A percentile compares a stretch with the other conserved stretches of the same genome.
Conservation (phyloP, 73 alveolate species). For the Loxodes magnus region DNA sequence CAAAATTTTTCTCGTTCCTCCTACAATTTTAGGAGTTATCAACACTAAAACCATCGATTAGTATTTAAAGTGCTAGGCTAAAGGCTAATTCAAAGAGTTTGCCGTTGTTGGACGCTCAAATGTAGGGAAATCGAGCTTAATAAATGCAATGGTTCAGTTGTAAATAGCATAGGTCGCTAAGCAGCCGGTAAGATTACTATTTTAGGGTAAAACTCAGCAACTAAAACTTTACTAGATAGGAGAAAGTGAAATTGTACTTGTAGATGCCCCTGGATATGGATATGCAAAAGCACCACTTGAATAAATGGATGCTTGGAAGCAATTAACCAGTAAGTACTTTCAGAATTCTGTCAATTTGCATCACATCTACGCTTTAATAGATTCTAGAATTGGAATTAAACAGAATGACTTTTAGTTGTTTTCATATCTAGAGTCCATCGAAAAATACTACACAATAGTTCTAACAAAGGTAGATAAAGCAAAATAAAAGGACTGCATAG, state of each 20-base stretch:
- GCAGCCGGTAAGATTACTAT: conserved; percentile 20
- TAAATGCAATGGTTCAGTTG: not conserved
- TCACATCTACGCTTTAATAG: conserved; percentile 11
- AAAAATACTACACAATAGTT: conserved; percentile 20
- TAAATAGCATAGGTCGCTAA: no score
- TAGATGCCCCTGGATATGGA: conserved; percentile 66
- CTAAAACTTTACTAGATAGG: conserved; percentile 13
- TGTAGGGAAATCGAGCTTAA: conserved; percentile 6
- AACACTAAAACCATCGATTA: no score
- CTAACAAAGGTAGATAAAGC: conserved; percentile 44
- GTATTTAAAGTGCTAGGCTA: no score
- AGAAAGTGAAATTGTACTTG: conserved; percentile 5
- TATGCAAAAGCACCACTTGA: conserved; percentile 30
- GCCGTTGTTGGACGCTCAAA: conserved; percentile 19
- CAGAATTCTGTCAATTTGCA: not conserved
- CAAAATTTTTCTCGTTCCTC: no score
- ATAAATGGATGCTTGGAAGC: conserved; percentile 35
- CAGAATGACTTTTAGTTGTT: conserved; percentile 28
- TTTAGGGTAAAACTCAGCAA: conserved; percentile 47
- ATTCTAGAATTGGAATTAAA: conserved; percentile 22
- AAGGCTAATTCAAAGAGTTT: not conserved
- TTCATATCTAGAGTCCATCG: conserved; percentile 8
- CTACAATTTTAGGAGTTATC: no score
- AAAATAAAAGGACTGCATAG: no score
- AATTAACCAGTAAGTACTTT: conserved; percentile 27